phyloP scores from a whole-genome alignment of 768 basidiomycete genomes.

The Tylopilus felleus region DNA sequence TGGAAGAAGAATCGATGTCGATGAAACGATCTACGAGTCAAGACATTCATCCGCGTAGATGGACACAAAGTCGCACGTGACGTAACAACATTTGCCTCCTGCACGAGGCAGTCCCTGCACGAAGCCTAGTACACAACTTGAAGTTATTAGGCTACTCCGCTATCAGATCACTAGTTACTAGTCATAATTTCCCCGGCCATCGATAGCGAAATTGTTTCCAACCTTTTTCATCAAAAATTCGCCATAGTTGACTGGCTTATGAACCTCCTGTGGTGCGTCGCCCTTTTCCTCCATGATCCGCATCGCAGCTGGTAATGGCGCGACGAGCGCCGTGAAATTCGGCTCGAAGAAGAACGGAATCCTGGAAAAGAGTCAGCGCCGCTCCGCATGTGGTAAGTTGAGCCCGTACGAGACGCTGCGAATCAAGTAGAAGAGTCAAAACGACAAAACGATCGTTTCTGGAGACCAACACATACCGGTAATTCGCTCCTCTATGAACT shows the following conservation, averaged over 20 bases:
- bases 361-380: conserved; percentile 35
- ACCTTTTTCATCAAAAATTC: conserved; percentile 76
- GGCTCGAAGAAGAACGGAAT: conserved; percentile 96
- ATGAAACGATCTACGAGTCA: conserved; percentile 20
- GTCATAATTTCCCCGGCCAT: conserved; percentile 35
- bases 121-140: background rate
- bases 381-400: background rate
- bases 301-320: conserved; percentile 60
- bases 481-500: conserved; percentile 70
- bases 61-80: conserved; percentile 26
- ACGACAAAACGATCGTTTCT: background rate
- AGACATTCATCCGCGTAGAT: conserved; percentile 11
- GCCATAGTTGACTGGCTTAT: conserved; percentile 65
- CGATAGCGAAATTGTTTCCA: conserved; percentile 60
- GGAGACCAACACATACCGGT: conserved; percentile 37
- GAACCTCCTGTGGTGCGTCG: conserved; percentile 29
- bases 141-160: background rate
- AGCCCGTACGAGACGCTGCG: conserved; percentile 66
- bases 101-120: no score
- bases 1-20: conserved; percentile 23
- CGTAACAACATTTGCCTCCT: background rate
- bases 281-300: conserved; percentile 30
- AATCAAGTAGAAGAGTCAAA: conserved; percentile 5
- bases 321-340: conserved; percentile 68
- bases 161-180: background rate